Evolutionary conservation across 2,329 filamentous ascomycete genomes (phyloP), one percentile per base, ranked within the genome.

Genomic region (Thelonectria discophora): DNA sequence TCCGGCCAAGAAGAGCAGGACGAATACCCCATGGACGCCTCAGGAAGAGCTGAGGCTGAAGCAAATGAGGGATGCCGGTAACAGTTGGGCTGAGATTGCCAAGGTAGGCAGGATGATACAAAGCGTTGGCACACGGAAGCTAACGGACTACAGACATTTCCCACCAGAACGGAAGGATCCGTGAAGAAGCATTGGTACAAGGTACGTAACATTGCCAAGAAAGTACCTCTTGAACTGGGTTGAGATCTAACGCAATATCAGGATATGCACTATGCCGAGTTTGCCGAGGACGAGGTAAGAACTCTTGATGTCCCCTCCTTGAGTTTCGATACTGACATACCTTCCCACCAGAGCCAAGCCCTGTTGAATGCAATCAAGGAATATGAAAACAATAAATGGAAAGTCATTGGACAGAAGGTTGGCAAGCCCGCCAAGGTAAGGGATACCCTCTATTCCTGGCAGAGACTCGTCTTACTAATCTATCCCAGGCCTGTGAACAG

Each of bases 151-250:
- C 57, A 96, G 92, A 94, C 91, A 2, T 99, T 99, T 75, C 94
- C 95, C 11, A 89, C 88, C 21, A 86, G 95, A 72, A 99, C 95
- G 43, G 95, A 99, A 80, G 95, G 95, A 8, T 97, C 94, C 73
- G 95, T 99, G 20, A 99, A 98, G 84, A 99, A 98, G 80, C 95
- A 99, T 77, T 99, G 95, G 94, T 98, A 99, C 79, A 98, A 98
- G 86, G 92, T 93, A 81, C 58, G 79, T 37, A 39, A 21, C 9
- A 30, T 42, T 4, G 13, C 17, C 30, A 45, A 40, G 10, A 18
- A 18, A 54, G n/a, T 34, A 7, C 18, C 34, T 24, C 3, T 24
- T 24, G 6, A 17, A 7, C n/a, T 27, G 13, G 30, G 21, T 42
- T 30, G 32, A 32, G 30, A 39, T 43, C 60, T 66, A 59, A 68